Evolutionary conservation across 1,284 basidiomycete genomes (phyloP).

Genomic region (Gomphus sp.): DNA sequence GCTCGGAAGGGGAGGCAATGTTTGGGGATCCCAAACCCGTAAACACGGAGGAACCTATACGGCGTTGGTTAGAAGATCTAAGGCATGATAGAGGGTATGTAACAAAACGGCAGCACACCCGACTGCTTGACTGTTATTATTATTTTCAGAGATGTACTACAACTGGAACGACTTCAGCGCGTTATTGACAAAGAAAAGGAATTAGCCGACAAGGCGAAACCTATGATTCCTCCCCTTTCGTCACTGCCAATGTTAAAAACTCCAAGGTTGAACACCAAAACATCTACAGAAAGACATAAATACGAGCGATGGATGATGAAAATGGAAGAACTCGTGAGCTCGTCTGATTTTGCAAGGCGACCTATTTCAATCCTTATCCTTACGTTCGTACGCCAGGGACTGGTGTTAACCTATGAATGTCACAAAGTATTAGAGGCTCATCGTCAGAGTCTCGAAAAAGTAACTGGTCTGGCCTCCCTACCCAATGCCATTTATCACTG

Average conservation of each 20-base stretch:
- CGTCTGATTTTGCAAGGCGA: neutral
- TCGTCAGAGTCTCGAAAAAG: neutral
- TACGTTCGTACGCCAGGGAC: neutral
- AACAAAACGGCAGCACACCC: neutral
- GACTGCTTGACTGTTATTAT: neutral
- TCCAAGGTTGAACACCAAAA: neutral
- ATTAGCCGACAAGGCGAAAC: neutral
- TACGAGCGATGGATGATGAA: neutral
- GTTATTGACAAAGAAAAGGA: neutral
- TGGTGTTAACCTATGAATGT: neutral
- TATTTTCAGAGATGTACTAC: neutral
- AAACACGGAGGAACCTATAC: conserved; percentile 28
- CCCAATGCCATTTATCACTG: neutral
- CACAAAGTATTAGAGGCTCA: neutral
- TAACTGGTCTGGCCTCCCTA: neutral
- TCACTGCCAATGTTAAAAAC: neutral
- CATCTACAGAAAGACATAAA: neutral
- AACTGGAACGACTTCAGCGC: neutral
- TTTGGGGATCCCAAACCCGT: conserved; percentile 40
- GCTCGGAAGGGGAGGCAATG: conserved; percentile 30
- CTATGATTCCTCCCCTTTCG: neutral
- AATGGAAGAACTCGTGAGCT: neutral
- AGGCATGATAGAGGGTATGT: conserved; percentile 45
- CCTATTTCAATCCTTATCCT: neutral
- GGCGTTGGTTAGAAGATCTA: conserved; percentile 41